Evolutionary conservation across 169 alveolate species (phyloP).

Genomic region (Theileria parva): DNA sequence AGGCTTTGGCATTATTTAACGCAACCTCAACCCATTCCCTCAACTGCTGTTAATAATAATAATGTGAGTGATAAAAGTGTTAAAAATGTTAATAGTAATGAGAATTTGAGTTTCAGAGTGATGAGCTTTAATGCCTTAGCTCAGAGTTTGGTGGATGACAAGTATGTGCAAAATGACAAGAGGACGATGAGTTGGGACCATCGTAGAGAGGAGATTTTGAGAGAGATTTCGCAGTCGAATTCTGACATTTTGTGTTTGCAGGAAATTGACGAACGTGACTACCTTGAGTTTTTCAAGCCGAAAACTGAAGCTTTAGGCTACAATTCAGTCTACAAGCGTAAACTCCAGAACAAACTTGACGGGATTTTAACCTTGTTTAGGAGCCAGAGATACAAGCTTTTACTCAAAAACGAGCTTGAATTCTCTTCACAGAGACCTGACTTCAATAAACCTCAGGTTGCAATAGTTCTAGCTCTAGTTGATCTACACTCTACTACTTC

Average conservation of each 20-base stretch:
- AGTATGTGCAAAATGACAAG: constrained; percentile 67
- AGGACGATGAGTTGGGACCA: constrained; percentile 74
- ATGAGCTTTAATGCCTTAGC: constrained; percentile 76
- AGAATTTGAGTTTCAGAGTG: constrained; percentile 22
- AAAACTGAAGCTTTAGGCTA: constrained; percentile 64
- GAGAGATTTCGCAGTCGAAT: constrained; percentile 41
- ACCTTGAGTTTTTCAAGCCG: constrained; percentile 52
- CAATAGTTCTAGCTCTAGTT: constrained; percentile 67
- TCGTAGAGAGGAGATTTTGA: constrained; percentile 65
- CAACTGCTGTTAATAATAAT: not conserved
- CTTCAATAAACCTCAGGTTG: constrained; percentile 74
- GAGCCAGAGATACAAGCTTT: constrained; percentile 64
- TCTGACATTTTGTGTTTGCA: constrained; percentile 76
- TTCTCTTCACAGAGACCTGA: constrained; percentile 39
- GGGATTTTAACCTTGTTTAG: constrained; percentile 73
- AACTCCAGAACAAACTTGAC: constrained; percentile 68
- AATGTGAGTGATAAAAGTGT: not conserved
- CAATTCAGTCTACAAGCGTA: constrained; percentile 69
- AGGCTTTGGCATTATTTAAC: not conserved
- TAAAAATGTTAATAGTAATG: not conserved
- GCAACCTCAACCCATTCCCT: not conserved
- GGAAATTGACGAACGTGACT: constrained; percentile 72
- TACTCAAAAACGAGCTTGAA: constrained; percentile 65
- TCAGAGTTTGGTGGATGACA: constrained; percentile 76
- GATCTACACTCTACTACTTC: constrained; percentile 31